A percentile compares a stretch with the other conserved stretches of the same genome.
Evolutionary conservation across 1,284 basidiomycete genomes (phyloP).

Genomic region (Ganoderma multipileum): DNA sequence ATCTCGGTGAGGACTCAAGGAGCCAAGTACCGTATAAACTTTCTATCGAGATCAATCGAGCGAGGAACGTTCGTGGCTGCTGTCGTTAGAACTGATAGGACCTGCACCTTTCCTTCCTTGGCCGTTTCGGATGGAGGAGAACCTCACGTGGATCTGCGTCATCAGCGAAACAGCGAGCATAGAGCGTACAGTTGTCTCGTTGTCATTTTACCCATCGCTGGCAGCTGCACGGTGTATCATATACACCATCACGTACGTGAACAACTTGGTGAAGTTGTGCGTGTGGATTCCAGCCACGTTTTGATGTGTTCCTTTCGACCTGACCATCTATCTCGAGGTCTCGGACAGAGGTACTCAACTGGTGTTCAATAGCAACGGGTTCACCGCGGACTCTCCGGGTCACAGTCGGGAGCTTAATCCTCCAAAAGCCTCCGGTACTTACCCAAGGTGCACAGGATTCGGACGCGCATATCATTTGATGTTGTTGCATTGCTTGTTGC

Average conservation of each 20-base stretch:
- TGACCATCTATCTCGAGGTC: not conserved
- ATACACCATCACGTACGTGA: not conserved
- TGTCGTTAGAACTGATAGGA: not conserved
- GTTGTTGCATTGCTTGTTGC: constrained; percentile 5
- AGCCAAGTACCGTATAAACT: too few species aligned
- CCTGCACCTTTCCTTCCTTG: not conserved
- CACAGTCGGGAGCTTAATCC: not conserved
- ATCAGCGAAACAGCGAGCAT: not conserved
- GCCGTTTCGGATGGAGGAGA: not conserved
- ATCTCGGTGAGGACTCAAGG: too few species aligned
- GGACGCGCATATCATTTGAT: constrained; percentile 9
- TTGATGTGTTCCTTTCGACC: not conserved
- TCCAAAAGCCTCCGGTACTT: not conserved
- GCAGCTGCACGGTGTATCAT: not conserved
- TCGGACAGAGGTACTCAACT: not conserved
- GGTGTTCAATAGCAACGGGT: not conserved
- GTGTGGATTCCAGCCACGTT: not conserved
- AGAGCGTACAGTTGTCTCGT: not conserved
- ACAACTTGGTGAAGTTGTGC: not conserved
- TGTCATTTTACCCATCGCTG: not conserved
- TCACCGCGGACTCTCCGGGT: not conserved
- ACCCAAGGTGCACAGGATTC: not conserved
- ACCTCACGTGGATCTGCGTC: not conserved
- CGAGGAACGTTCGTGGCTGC: not conserved
- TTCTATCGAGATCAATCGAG: not conserved